Evolutionary conservation across 2,329 filamentous ascomycete species (phyloP).

Genomic region (Thermoascus crustaceus): DNA sequence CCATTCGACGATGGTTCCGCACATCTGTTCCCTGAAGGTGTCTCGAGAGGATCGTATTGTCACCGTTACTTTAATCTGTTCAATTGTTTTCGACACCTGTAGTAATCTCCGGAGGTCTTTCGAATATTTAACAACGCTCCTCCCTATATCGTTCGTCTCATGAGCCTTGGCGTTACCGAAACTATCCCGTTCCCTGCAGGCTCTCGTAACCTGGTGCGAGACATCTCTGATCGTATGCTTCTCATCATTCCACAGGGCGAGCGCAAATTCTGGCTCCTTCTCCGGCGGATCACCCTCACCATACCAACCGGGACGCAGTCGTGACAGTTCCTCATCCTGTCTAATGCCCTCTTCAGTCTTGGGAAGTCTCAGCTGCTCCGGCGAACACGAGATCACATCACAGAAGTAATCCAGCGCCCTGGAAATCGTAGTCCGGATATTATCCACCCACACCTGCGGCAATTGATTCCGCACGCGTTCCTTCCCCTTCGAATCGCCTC

Average conservation of each 20-base stretch:
- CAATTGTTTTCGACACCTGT: slow-evolving; percentile 72
- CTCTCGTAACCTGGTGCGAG: slow-evolving; percentile 77
- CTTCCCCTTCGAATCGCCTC: slow-evolving; percentile 39
- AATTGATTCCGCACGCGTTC: slow-evolving; percentile 57
- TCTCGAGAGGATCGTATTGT: slow-evolving; percentile 90
- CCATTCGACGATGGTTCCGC: slow-evolving; percentile 95
- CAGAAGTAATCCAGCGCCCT: slow-evolving; percentile 88
- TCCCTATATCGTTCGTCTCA: slow-evolving; percentile 81
- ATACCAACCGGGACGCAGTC: slow-evolving; percentile 69
- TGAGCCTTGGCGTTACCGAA: slow-evolving; percentile 70
- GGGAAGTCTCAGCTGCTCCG: slow-evolving; percentile 79
- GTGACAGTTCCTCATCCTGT: slow-evolving; percentile 71
- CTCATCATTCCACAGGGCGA: slow-evolving; percentile 96
- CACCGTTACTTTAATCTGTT: slow-evolving; percentile 92
- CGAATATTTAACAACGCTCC: slow-evolving; percentile 73
- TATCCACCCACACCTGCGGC: slow-evolving; percentile 65
- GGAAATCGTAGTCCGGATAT: slow-evolving; percentile 77
- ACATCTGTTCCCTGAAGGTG: slow-evolving; percentile 97
- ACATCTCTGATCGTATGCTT: slow-evolving; percentile 95
- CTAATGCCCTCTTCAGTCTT: slow-evolving; percentile 77
- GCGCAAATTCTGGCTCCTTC: slow-evolving; percentile 65
- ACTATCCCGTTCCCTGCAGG: slow-evolving; percentile 63
- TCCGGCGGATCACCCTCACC: slow-evolving; percentile 52
- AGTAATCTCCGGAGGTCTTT: slow-evolving; percentile 65
- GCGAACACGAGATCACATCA: slow-evolving; percentile 95